A percentile compares a stretch with the other conserved stretches of the same genome.
Conservation (phyloP, 192 early-diverging fungal genomes). For the Coemansia sp. region DNA sequence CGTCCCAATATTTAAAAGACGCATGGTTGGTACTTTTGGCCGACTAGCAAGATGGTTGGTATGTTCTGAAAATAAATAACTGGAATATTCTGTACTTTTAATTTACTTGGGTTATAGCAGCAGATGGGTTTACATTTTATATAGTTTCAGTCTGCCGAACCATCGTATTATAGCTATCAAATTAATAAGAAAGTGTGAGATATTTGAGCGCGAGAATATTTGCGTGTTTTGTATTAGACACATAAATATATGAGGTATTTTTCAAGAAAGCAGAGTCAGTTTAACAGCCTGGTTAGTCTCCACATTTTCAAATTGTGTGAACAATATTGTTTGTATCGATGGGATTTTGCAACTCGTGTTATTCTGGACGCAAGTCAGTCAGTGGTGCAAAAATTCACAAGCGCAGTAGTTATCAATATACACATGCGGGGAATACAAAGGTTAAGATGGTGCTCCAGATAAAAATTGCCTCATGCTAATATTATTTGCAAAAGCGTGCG, state of each 20-base stretch:
- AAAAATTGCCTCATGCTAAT: neutral
- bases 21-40: neutral
- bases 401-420: conserved; percentile 1
- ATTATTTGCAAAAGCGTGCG: neutral
- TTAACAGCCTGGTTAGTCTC: neutral
- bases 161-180: neutral
- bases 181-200: conserved; percentile 7
- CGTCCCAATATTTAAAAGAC: neutral
- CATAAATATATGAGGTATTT: neutral
- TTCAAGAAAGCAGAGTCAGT: neutral
- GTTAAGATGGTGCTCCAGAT: conserved; percentile 1
- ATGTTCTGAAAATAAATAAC: neutral
- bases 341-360: neutral
- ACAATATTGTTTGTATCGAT: neutral
- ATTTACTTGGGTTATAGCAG: neutral
- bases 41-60: neutral
- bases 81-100: neutral
- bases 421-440: neutral
- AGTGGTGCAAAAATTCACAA: neutral
- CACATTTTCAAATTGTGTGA: neutral
- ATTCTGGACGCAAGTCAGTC: neutral
- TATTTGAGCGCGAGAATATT: conserved; percentile 3
- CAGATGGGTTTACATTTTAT: neutral
- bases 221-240: neutral
- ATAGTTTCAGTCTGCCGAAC: neutral